These are phyloP conservation scores for Candida ovalis DNA, from an alignment of 805 yeast genomes.

Conservation along the genomic window DNA sequence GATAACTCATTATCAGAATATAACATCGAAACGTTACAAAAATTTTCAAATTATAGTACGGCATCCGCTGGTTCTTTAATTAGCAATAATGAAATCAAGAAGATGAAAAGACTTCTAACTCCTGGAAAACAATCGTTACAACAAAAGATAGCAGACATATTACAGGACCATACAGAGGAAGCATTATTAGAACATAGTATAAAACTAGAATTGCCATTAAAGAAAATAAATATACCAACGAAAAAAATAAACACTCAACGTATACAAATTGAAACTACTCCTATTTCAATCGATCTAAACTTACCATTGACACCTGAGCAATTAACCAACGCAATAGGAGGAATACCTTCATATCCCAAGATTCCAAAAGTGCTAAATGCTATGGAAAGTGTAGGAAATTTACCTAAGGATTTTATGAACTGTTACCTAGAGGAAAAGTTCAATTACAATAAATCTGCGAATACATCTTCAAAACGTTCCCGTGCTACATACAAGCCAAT, in stretches of 20 bases:
- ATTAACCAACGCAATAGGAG: slow-evolving; percentile 14
- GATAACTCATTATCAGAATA: slow-evolving; percentile 25
- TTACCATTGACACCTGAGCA: slow-evolving; percentile 22
- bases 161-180: not conserved
- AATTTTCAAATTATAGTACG: not conserved
- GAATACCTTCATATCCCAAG: slow-evolving; percentile 1
- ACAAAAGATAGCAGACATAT: not conserved
- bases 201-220: not conserved
- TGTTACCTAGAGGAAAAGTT: not conserved
- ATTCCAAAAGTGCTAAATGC: not conserved
- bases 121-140: not conserved
- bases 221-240: not conserved
- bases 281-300: not conserved
- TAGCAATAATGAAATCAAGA: not conserved
- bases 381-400: not conserved
- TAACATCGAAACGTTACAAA: not conserved
- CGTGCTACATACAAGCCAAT: not conserved
- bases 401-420: not conserved
- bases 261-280: not conserved
- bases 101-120: not conserved
- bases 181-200: not conserved
- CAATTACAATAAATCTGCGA: not conserved
- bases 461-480: not conserved
- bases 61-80: not conserved
- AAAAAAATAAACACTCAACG: not conserved